Percentiles rank a stretch among this genome's conserved stretches.
These are phyloP conservation scores for Chalciporus chontae DNA, from an alignment of 768 basidiomycete species.

Conservation along the genomic window DNA sequence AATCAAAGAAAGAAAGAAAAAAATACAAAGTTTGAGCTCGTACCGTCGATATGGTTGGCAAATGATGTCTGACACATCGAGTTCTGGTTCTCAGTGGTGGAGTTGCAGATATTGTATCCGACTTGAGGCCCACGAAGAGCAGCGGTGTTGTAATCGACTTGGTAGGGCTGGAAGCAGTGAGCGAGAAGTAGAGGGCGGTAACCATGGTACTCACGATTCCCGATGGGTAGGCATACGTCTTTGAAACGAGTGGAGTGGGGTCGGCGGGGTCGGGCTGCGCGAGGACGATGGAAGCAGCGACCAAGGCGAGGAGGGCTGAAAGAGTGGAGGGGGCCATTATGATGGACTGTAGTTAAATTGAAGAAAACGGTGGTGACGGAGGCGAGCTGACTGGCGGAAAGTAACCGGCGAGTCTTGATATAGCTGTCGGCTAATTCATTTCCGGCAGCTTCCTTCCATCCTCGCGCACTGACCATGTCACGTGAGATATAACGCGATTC, in stretches of 20 bases:
- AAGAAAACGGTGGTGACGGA: too few species aligned
- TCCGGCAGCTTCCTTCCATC: too few species aligned
- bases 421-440: slow-evolving; percentile 20
- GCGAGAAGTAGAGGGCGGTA: not conserved
- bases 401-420: slow-evolving; percentile 9
- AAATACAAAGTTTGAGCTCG: not conserved
- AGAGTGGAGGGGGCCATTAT: slow-evolving; percentile 40
- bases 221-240: slow-evolving; percentile 42
- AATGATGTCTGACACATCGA: slow-evolving; percentile 71
- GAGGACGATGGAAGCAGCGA: slow-evolving; percentile 31
- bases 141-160: slow-evolving; percentile 40
- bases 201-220: slow-evolving; percentile 36
- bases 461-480: slow-evolving; percentile 22
- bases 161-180: slow-evolving; percentile 40
- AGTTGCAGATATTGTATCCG: slow-evolving; percentile 69
- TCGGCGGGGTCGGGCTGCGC: slow-evolving; percentile 38
- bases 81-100: slow-evolving; percentile 54
- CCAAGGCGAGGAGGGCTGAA: slow-evolving; percentile 34
- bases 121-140: slow-evolving; percentile 52
- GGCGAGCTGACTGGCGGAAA: not conserved
- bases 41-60: slow-evolving; percentile 54
- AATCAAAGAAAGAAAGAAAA: not conserved
- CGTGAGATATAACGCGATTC: slow-evolving; percentile 30
- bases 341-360: not conserved
- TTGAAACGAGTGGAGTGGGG: slow-evolving; percentile 44